These are phyloP conservation scores for Mycena vulgaris DNA, from an alignment of 768 basidiomycete species.

Conservation along the genomic window DNA sequence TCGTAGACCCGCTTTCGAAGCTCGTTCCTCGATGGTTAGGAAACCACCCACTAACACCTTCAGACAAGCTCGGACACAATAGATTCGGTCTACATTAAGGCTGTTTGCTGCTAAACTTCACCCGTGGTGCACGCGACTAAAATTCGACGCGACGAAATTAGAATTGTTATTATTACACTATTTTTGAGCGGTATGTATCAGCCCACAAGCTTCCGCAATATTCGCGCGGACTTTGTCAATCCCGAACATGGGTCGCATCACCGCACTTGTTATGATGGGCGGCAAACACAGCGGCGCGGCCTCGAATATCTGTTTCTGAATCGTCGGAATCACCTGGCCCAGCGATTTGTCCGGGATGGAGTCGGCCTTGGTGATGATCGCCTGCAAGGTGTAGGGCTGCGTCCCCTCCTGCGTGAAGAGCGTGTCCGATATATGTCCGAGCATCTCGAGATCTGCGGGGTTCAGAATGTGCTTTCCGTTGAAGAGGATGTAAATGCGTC, in stretches of 20 bases:
- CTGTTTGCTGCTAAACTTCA: too few species aligned
- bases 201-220: constrained; percentile 72
- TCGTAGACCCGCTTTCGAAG: too few species aligned
- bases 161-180: not conserved
- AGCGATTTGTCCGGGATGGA: constrained; percentile 56
- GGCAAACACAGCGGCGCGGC: constrained; percentile 75
- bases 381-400: constrained; percentile 73
- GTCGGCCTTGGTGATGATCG: constrained; percentile 83
- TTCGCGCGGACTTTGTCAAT: constrained; percentile 70
- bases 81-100: too few species aligned
- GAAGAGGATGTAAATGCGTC: constrained; percentile 79
- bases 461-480: constrained; percentile 78
- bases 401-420: constrained; percentile 56
- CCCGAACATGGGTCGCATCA: constrained; percentile 67
- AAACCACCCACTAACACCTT: too few species aligned
- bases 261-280: constrained; percentile 71
- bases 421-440: constrained; percentile 63
- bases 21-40: too few species aligned
- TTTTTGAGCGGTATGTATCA: constrained; percentile 35
- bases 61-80: too few species aligned
- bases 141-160: too few species aligned
- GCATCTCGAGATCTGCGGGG: constrained; percentile 72
- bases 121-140: too few species aligned
- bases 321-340: constrained; percentile 53
- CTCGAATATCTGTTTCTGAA: constrained; percentile 68